Evolutionary conservation across 2,329 filamentous ascomycete species (phyloP).

Genomic region (Huntiella moniliformis): DNA sequence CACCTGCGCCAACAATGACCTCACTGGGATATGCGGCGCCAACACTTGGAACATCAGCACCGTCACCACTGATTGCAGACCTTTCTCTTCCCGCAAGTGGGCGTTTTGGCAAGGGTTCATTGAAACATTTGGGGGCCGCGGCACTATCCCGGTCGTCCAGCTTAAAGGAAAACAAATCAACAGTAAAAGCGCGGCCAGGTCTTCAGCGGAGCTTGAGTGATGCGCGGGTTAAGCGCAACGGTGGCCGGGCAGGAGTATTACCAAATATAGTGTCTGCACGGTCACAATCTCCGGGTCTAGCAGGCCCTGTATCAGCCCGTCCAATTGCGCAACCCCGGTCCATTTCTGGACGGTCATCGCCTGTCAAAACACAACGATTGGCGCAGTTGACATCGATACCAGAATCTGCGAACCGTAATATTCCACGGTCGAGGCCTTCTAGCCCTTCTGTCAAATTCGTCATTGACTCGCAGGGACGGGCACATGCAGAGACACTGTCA

Average conservation of each 20-base stretch:
- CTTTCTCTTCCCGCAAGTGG: conserved; percentile 5
- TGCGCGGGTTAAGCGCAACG: conserved; percentile 27
- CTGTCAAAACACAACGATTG: conserved; percentile 30
- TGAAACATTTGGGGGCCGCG: not conserved
- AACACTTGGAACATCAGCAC: not conserved
- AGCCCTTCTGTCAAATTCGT: conserved; percentile 42
- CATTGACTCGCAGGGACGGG: conserved; percentile 42
- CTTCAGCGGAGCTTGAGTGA: conserved; percentile 38
- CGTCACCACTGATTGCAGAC: not conserved
- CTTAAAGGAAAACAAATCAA: conserved; percentile 23
- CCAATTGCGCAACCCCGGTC: conserved; percentile 18
- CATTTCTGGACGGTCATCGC: conserved; percentile 27
- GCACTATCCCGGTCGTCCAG: conserved; percentile 26
- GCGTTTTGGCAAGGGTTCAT: conserved; percentile 4
- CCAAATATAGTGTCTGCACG: conserved; percentile 30
- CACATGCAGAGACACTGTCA: conserved; percentile 29
- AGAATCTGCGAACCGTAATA: conserved; percentile 22
- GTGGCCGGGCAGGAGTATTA: conserved; percentile 22
- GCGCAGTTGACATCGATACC: conserved; percentile 38
- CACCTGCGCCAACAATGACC: conserved; percentile 25
- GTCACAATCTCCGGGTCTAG: conserved; percentile 14
- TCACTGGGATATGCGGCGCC: conserved; percentile 12
- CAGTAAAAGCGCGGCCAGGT: conserved; percentile 22
- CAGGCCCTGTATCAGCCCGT: conserved; percentile 8
- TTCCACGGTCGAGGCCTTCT: conserved; percentile 29